Evolutionary conservation across 2,329 filamentous ascomycete species (phyloP).

Genomic region (Neopestalotiopsis sp.): DNA sequence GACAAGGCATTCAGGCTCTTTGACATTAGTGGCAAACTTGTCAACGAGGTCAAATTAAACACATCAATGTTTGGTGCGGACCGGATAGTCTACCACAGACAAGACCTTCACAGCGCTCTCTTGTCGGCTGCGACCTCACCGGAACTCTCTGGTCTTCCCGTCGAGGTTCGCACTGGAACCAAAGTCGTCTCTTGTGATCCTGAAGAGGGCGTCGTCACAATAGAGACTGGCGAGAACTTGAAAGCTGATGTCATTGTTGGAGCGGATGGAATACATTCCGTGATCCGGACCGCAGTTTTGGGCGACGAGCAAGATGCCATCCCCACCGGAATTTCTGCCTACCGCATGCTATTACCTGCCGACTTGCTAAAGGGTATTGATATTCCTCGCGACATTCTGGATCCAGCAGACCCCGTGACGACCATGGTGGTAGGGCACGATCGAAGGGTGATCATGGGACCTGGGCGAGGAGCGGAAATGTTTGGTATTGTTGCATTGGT

Average conservation of each 20-base stretch:
- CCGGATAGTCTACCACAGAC: conserved; percentile 46
- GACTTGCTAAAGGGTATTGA: conserved; percentile 21
- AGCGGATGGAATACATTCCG: conserved; percentile 41
- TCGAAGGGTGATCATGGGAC: conserved; percentile 50
- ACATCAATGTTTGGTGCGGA: conserved; percentile 42
- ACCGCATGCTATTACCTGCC: conserved; percentile 39
- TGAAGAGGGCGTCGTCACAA: conserved; percentile 38
- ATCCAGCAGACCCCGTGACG: conserved; percentile 45
- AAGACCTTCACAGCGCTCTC: conserved; percentile 44
- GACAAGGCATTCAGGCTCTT: conserved; percentile 43
- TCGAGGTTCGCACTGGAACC: conserved; percentile 31
- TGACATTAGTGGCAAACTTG: conserved; percentile 27
- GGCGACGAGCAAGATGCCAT: conserved; percentile 26
- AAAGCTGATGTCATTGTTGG: conserved; percentile 41
- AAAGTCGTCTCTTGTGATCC: conserved; percentile 45
- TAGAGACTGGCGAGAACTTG: conserved; percentile 37
- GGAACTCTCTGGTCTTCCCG: conserved; percentile 31
- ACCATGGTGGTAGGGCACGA: conserved; percentile 52
- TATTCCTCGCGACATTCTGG: conserved; percentile 33
- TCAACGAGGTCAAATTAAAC: conserved; percentile 38
- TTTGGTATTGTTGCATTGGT: conserved; percentile 51
- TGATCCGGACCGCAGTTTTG: conserved; percentile 25
- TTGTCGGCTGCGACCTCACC: conserved; percentile 26
- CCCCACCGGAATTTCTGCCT: conserved; percentile 44
- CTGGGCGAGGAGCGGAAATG: conserved; percentile 44